Percentiles rank a stretch among this genome's conserved stretches.
These are phyloP conservation scores for Aspergillus sp. DNA, from an alignment of 2,329 filamentous ascomycete genomes.

Conservation along the genomic window DNA sequence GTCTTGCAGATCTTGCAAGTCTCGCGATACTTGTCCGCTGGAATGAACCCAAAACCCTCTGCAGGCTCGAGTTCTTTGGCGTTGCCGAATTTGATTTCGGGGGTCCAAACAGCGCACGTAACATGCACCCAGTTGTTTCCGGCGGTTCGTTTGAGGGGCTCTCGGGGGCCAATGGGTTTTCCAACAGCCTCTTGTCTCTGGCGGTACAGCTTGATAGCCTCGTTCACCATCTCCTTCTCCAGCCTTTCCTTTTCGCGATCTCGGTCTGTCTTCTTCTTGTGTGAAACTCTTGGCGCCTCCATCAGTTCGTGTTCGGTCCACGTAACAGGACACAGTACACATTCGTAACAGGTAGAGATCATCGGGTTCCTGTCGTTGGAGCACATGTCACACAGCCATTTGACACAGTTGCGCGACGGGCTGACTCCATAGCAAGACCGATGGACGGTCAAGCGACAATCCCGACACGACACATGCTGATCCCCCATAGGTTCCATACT, in stretches of 20 bases:
- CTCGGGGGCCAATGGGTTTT: slow-evolving; percentile 76
- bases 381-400: slow-evolving; percentile 97
- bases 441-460: slow-evolving; percentile 89
- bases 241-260: slow-evolving; percentile 82
- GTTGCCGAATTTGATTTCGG: slow-evolving; percentile 88
- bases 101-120: slow-evolving; percentile 83
- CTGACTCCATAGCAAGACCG: slow-evolving; percentile 88
- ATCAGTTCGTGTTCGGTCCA: slow-evolving; percentile 78
- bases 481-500: slow-evolving; percentile 62
- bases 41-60: slow-evolving; percentile 84
- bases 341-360: slow-evolving; percentile 92
- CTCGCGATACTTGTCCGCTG: slow-evolving; percentile 66
- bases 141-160: slow-evolving; percentile 86
- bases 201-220: slow-evolving; percentile 74
- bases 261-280: slow-evolving; percentile 88
- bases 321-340: slow-evolving; percentile 82
- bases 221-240: slow-evolving; percentile 78
- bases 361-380: slow-evolving; percentile 87
- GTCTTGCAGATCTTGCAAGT: slow-evolving; percentile 80
- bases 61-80: slow-evolving; percentile 76
- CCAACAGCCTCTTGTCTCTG: slow-evolving; percentile 79
- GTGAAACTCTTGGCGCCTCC: slow-evolving; percentile 70
- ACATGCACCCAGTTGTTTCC: slow-evolving; percentile 99
- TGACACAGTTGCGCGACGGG: slow-evolving; percentile 60
- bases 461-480: slow-evolving; percentile 72